Base-by-base conservation (phyloP, 768 basidiomycete species). In the Daedaleopsis nitida region DNA sequence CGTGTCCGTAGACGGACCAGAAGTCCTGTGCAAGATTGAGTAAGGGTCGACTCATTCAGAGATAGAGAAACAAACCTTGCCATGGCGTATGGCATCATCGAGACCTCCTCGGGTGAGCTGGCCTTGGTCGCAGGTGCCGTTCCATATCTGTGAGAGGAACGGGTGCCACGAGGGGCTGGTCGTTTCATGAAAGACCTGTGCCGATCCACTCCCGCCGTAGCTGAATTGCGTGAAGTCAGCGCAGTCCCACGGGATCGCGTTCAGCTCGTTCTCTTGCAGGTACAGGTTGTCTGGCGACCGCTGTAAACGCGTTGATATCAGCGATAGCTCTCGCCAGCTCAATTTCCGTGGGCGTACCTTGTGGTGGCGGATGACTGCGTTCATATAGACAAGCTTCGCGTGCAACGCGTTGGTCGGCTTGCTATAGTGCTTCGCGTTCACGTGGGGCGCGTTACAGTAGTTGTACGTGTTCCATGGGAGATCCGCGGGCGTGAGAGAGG, bases 381-480 rank as follows among this genome's bases (percentile, higher is more conserved):
- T 79, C 49, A 81, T 52, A 63, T 80, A 80, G 42, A 77, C 74
- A 11, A 82, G 64, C 43, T 72, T 69, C 1, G 74, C 75, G n/a
- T 52, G 67, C 17, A 69, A 63, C 37, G 65, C 64, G 37, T 68
- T 57, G n/a, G 59, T 52, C 3, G 77, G 80, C 19, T 57, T 34
- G 5, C 56, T 45, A 55, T 81, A 83, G 60, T 81, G 76, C 38
- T 65, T 68, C 7, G 71, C 66, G 56, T 77, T 79, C 60, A 80
- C 75, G 55, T 79, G 81, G 0, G 81, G 79, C 0, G 81, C 81
- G 53, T 83, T 83, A 70, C 81, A 83, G 58, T 81, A 83, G 55
- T 82, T 83, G 72, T 83, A 81, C 27, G 80, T 83, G 69, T 81
- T 76, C 81, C 81, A 82, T 0, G 80, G 77, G 12, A 77, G 66